These are phyloP conservation scores for Euptelea pleiosperma DNA, from an alignment of 164 flowering plant genomes.

Conservation along the genomic window DNA sequence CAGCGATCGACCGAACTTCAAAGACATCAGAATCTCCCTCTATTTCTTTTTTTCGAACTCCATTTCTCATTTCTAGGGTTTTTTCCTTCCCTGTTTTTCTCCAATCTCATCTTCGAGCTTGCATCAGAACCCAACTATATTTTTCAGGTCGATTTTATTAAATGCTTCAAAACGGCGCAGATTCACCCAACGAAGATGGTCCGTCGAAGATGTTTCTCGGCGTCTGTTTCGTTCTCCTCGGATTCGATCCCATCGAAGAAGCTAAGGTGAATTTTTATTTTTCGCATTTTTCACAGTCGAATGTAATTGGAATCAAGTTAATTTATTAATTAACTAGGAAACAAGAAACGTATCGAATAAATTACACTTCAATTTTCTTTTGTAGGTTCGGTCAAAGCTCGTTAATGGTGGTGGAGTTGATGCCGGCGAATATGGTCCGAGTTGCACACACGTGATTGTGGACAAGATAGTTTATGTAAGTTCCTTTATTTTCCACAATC, in stretches of 20 bases:
- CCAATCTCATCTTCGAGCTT: not conserved
- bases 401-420: slow-evolving; percentile 65
- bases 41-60: not conserved
- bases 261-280: slow-evolving; percentile 22
- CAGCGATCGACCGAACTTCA: not conserved
- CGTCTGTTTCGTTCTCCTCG: slow-evolving; percentile 59
- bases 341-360: too few relatives aligned
- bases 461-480: slow-evolving; percentile 65
- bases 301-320: too few relatives aligned
- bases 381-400: slow-evolving; percentile 59
- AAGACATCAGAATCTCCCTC: not conserved
- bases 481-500: not conserved
- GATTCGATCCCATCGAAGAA: slow-evolving; percentile 45
- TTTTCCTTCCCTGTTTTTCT: not conserved
- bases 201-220: slow-evolving; percentile 33
- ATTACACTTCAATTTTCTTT: not conserved
- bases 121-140: not conserved
- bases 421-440: slow-evolving; percentile 44
- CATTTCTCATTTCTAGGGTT: not conserved
- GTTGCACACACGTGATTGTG: slow-evolving; percentile 78
- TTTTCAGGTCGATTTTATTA: not conserved
- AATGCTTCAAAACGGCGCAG: slow-evolving; percentile 1
- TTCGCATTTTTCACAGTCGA: not conserved
- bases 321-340: too few relatives aligned
- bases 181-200: not conserved